Percentiles rank a stretch among this genome's conserved stretches.
phyloP scores from a whole-genome alignment of 73 alveolate genomes.

The Effrenium voratum region DNA sequence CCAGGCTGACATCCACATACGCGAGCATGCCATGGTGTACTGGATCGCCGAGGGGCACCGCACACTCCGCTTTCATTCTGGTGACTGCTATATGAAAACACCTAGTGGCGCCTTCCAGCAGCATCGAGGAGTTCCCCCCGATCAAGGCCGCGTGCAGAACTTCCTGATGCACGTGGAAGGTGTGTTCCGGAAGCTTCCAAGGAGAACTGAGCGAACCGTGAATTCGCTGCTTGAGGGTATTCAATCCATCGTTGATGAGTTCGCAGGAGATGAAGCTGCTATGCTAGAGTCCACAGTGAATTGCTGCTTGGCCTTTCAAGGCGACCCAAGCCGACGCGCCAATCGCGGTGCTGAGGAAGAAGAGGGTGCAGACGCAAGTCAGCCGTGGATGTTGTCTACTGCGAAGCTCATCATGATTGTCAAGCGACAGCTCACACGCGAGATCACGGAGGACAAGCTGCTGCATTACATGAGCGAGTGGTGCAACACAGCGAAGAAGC shows the following conservation, averaged over 20 bases:
- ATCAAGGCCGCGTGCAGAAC: not conserved
- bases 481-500: not conserved
- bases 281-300: not conserved
- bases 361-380: not conserved
- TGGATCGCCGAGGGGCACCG: not conserved
- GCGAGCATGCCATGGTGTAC: not conserved
- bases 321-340: no score
- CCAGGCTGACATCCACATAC: not conserved
- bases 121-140: not conserved
- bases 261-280: not conserved
- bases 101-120: not conserved
- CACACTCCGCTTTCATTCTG: not conserved
- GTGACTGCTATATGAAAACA: not conserved
- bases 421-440: not conserved
- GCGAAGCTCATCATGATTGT: not conserved
- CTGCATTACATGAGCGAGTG: conserved; percentile 1
- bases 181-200: not conserved
- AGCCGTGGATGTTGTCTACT: not conserved
- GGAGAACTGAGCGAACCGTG: not conserved
- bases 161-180: not conserved
- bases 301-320: not conserved
- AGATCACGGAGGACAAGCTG: not conserved
- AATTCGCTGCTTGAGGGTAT: not conserved
- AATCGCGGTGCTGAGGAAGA: not conserved
- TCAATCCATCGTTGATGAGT: not conserved